Percentiles rank a stretch among this genome's conserved stretches.
Conservation (phyloP, 495 filamentous ascomycete species). For the Aspergillus kassunensis region DNA sequence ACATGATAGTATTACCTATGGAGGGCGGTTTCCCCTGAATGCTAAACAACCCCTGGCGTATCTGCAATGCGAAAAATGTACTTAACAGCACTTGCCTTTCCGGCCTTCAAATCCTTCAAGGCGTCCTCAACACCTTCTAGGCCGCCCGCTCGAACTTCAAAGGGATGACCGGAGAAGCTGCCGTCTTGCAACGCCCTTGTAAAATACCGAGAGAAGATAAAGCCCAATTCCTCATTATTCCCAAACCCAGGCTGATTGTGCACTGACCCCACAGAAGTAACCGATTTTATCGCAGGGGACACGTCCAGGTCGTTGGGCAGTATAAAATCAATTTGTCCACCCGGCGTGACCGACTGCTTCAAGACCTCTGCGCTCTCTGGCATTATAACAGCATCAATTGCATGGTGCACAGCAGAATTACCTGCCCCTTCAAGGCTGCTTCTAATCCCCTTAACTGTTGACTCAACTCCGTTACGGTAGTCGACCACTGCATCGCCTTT, state of each 20-base stretch:
- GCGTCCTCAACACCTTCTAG: constrained; percentile 51
- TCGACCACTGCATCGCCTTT: constrained; percentile 66
- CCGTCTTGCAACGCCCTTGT: constrained; percentile 45
- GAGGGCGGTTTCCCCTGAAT: no score
- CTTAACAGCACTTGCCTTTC: constrained; percentile 59
- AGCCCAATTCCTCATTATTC: constrained; percentile 34
- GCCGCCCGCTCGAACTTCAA: constrained; percentile 52
- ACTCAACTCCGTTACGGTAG: constrained; percentile 45
- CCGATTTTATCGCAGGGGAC: background rate
- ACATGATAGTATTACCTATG: no score
- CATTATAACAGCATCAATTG: background rate
- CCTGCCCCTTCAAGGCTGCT: background rate
- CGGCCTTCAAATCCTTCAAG: constrained; percentile 53
- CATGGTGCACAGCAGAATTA: background rate
- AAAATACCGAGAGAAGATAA: constrained; percentile 49
- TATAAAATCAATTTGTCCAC: background rate
- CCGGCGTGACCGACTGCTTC: background rate
- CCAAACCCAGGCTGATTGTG: background rate
- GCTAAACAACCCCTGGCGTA: constrained; percentile 44
- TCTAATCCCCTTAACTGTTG: background rate
- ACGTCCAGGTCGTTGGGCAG: background rate
- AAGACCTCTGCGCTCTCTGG: background rate
- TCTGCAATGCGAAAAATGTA: constrained; percentile 63
- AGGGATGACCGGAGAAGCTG: constrained; percentile 55
- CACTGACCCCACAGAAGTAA: background rate